These are phyloP conservation scores for Borovskyia barvae DNA, from an alignment of 208 protist species.

Conservation along the genomic window DNA sequence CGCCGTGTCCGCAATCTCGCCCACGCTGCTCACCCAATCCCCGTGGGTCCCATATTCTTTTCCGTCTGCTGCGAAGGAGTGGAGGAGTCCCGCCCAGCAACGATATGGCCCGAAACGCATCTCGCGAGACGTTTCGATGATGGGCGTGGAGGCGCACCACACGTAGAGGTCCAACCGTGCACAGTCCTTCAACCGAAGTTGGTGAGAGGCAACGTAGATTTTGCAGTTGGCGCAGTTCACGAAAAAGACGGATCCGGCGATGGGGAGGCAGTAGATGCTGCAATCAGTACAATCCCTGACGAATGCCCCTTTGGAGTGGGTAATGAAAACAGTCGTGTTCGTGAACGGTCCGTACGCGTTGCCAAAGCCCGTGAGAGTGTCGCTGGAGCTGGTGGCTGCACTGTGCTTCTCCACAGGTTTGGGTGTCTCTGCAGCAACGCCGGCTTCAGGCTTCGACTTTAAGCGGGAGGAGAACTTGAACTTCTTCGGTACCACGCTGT, in stretches of 20 bases:
- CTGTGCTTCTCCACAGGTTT: background rate
- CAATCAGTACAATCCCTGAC: conserved; percentile 47
- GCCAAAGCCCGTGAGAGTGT: conserved; percentile 10
- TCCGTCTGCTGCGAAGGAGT: conserved; percentile 24
- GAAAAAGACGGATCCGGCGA: conserved; percentile 81
- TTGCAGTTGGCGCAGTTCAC: conserved; percentile 59
- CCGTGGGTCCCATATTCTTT: conserved; percentile 34
- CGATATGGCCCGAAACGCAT: conserved; percentile 79
- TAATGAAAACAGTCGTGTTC: conserved; percentile 40
- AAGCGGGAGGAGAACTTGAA: conserved; percentile 63
- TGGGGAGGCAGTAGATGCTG: conserved; percentile 56
- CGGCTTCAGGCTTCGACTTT: conserved; percentile 3
- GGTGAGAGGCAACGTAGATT: conserved; percentile 81
- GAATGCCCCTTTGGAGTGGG: conserved; percentile 51
- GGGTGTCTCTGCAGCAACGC: background rate
- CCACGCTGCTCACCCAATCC: conserved; percentile 60
- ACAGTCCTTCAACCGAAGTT: conserved; percentile 84
- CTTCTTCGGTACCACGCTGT: conserved; percentile 15
- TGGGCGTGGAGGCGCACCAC: conserved; percentile 77
- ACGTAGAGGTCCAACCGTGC: conserved; percentile 67
- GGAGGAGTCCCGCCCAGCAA: conserved; percentile 68
- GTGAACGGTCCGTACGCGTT: conserved; percentile 40
- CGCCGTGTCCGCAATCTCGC: conserved; percentile 44
- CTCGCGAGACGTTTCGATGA: conserved; percentile 71
- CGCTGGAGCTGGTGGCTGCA: background rate